phyloP scores from a whole-genome alignment of 495 filamentous ascomycete genomes.

The Tuber umbilicatum region DNA sequence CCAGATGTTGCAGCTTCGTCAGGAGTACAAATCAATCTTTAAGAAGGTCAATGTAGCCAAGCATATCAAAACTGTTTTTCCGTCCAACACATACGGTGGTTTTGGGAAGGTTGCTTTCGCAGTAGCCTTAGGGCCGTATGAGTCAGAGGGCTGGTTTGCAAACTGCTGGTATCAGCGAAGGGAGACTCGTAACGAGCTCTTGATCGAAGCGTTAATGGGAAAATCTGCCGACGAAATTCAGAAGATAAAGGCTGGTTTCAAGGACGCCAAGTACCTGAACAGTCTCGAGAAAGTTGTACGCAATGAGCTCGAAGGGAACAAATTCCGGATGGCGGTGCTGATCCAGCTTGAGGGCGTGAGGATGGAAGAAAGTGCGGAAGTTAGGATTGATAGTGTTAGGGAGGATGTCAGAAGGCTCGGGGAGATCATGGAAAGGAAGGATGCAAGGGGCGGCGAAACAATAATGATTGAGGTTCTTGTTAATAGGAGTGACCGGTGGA shows the following conservation, averaged over 20 bases:
- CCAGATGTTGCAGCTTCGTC: constrained; percentile 73
- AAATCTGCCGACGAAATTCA: constrained; percentile 76
- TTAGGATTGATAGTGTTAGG: constrained; percentile 52
- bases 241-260: constrained; percentile 88
- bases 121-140: constrained; percentile 83
- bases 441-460: constrained; percentile 76
- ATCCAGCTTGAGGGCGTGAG: constrained; percentile 64
- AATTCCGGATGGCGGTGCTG: constrained; percentile 85
- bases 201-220: constrained; percentile 90
- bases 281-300: constrained; percentile 72
- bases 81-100: constrained; percentile 56
- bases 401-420: constrained; percentile 65
- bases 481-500: constrained; percentile 66
- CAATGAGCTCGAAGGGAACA: constrained; percentile 75
- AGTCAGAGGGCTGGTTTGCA: constrained; percentile 94
- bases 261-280: constrained; percentile 85
- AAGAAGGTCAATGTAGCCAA: constrained; percentile 91
- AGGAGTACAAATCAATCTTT: constrained; percentile 83
- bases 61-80: constrained; percentile 75
- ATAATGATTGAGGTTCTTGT: constrained; percentile 85
- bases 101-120: constrained; percentile 88
- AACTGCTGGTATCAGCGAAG: constrained; percentile 97
- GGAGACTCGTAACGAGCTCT: constrained; percentile 71
- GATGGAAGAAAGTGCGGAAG: constrained; percentile 63
- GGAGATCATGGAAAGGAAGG: constrained; percentile 56